A percentile compares a stretch with the other conserved stretches of the same genome.
These are phyloP conservation scores for Filosporella fistucella DNA, from an alignment of 495 filamentous ascomycete species.

Conservation along the genomic window DNA sequence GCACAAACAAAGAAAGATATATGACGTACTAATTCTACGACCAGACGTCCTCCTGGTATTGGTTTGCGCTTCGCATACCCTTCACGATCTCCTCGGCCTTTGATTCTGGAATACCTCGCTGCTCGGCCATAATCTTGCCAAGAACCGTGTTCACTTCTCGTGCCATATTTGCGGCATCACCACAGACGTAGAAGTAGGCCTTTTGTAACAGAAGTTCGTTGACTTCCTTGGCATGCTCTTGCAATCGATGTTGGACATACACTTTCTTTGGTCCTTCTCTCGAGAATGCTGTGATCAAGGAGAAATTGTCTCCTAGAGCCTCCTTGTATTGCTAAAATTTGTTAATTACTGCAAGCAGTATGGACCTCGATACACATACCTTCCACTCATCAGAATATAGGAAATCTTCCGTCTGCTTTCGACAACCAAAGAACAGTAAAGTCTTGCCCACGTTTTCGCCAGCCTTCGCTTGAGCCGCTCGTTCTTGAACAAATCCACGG, in stretches of 20 bases:
- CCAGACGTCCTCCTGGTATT: conserved; percentile 96
- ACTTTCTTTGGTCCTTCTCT: conserved; percentile 81
- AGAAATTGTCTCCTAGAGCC: conserved; percentile 79
- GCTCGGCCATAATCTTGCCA: conserved; percentile 75
- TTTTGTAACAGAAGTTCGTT: conserved; percentile 83
- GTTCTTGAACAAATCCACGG: conserved; percentile 91
- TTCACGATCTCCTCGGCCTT: conserved; percentile 96
- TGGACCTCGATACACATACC: conserved; percentile 47
- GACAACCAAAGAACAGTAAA: conserved; percentile 91
- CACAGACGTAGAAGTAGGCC: conserved; percentile 97
- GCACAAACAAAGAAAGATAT: no score
- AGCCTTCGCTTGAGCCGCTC: conserved; percentile 70
- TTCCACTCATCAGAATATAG: conserved; percentile 90
- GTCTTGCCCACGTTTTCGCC: conserved; percentile 87
- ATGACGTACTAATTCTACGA: no score
- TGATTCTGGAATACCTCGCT: conserved; percentile 72
- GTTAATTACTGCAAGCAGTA: neutral
- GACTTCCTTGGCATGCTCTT: conserved; percentile 76
- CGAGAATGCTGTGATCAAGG: conserved; percentile 89
- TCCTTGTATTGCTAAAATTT: conserved; percentile 66
- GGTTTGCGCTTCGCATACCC: conserved; percentile 84
- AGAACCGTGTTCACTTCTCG: conserved; percentile 88
- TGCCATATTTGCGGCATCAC: conserved; percentile 98
- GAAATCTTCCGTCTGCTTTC: conserved; percentile 81
- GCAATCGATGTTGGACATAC: conserved; percentile 92